A percentile compares a stretch with the other conserved stretches of the same genome.
Conservation (phyloP, 805 yeast genomes). For the Yamadazyma laniorum region DNA sequence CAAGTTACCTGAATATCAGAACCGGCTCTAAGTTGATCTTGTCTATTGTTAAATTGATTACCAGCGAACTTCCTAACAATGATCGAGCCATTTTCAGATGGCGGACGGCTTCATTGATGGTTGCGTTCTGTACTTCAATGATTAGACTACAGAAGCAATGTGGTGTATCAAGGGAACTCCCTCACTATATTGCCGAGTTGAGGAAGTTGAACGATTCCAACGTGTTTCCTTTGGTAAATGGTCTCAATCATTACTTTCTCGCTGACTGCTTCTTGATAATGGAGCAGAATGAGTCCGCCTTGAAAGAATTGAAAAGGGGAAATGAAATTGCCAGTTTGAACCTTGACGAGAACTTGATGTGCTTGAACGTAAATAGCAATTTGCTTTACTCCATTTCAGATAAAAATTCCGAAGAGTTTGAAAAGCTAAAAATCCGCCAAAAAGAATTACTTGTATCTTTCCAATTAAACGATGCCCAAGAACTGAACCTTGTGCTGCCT, state of each 20-base stretch:
- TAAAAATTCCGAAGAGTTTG: neutral
- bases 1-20: slow-evolving; percentile 42
- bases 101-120: slow-evolving; percentile 33
- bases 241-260: slow-evolving; percentile 7
- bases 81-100: slow-evolving; percentile 15
- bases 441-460: neutral
- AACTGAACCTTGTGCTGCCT: neutral
- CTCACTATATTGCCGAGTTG: slow-evolving; percentile 53
- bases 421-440: neutral
- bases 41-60: slow-evolving; percentile 45
- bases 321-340: slow-evolving; percentile 1
- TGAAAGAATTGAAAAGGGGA: slow-evolving; percentile 1
- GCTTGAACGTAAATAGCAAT: slow-evolving; percentile 1
- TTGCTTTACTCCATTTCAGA: neutral
- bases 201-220: slow-evolving; percentile 31
- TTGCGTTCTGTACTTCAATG: slow-evolving; percentile 38
- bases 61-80: neutral
- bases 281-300: slow-evolving; percentile 1
- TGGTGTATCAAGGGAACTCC: slow-evolving; percentile 60
- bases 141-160: slow-evolving; percentile 42
- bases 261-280: slow-evolving; percentile 9
- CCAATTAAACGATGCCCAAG: neutral
- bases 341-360: slow-evolving; percentile 1
- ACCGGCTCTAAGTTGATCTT: slow-evolving; percentile 50
- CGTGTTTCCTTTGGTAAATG: slow-evolving; percentile 15